Evolutionary conservation across 2,329 filamentous ascomycete species (phyloP).

Genomic region (Ilyonectria destructans): DNA sequence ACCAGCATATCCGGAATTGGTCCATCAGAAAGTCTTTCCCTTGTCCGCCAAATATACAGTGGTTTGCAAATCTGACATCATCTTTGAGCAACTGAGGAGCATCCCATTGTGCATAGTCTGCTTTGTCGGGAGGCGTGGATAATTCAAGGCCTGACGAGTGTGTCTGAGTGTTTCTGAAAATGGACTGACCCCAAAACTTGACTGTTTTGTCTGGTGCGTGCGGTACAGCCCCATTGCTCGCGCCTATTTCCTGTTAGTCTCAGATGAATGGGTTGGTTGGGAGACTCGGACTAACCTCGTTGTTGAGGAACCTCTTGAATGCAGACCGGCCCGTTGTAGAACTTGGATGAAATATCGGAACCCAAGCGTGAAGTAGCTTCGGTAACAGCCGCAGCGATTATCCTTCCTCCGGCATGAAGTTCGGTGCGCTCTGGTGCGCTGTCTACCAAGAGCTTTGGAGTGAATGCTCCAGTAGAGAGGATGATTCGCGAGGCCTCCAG

Average conservation of each 20-base stretch:
- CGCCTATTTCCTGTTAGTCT: background rate
- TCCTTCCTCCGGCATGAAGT: background rate
- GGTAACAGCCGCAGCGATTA: constrained; percentile 6
- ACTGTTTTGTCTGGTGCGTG: background rate
- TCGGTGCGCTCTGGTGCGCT: constrained; percentile 2
- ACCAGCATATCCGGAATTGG: constrained; percentile 11
- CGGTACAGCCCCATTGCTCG: background rate
- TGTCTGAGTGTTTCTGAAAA: constrained; percentile 2
- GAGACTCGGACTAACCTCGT: background rate
- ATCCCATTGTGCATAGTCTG: constrained; percentile 7
- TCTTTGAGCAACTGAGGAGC: background rate
- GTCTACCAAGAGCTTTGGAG: constrained; percentile 9
- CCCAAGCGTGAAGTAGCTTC: background rate
- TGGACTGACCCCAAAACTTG: constrained; percentile 7
- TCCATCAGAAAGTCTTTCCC: background rate
- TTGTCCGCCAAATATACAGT: background rate
- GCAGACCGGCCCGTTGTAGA: background rate
- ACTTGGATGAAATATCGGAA: background rate
- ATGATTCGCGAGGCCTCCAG: background rate
- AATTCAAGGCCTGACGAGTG: constrained; percentile 1
- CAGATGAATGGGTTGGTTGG: background rate
- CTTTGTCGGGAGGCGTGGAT: constrained; percentile 1
- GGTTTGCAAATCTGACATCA: constrained; percentile 2
- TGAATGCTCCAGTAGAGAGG: constrained; percentile 6
- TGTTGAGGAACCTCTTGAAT: constrained; percentile 1